These are phyloP conservation scores for Epichloe gansuensis DNA, from an alignment of 2,329 filamentous ascomycete genomes.

Conservation along the genomic window DNA sequence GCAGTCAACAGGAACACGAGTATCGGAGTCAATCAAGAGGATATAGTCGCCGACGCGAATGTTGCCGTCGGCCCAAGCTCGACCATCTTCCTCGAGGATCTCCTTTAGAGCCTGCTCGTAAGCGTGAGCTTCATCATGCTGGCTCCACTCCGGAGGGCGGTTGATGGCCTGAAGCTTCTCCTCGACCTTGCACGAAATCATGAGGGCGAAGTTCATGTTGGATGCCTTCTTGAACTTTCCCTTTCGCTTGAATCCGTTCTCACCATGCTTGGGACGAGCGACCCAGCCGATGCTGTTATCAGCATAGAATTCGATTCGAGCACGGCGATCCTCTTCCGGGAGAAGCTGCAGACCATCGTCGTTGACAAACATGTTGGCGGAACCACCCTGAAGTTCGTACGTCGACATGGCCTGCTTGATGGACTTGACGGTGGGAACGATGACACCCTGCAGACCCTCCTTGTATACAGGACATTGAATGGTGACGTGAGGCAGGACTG, in stretches of 20 bases:
- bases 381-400: constrained; percentile 67
- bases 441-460: constrained; percentile 64
- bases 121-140: constrained; percentile 53
- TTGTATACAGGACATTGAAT: constrained; percentile 86
- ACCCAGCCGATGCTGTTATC: constrained; percentile 61
- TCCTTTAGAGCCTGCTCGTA: constrained; percentile 55
- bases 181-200: constrained; percentile 58
- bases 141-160: constrained; percentile 51
- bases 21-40: constrained; percentile 62
- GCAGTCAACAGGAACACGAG: constrained; percentile 65
- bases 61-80: constrained; percentile 74
- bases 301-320: constrained; percentile 55
- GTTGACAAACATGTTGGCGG: constrained; percentile 66
- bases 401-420: constrained; percentile 68
- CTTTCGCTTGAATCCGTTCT: constrained; percentile 48
- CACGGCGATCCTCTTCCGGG: constrained; percentile 46
- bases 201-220: constrained; percentile 61
- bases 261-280: constrained; percentile 50
- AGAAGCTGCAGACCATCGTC: constrained; percentile 63
- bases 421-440: constrained; percentile 64
- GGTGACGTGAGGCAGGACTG: constrained; percentile 57
- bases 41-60: constrained; percentile 80
- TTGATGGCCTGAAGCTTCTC: constrained; percentile 49
- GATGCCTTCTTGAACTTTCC: constrained; percentile 62
- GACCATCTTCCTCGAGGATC: constrained; percentile 53